phyloP scores from a whole-genome alignment of 164 flowering plant genomes.

The Malania oleifera region DNA sequence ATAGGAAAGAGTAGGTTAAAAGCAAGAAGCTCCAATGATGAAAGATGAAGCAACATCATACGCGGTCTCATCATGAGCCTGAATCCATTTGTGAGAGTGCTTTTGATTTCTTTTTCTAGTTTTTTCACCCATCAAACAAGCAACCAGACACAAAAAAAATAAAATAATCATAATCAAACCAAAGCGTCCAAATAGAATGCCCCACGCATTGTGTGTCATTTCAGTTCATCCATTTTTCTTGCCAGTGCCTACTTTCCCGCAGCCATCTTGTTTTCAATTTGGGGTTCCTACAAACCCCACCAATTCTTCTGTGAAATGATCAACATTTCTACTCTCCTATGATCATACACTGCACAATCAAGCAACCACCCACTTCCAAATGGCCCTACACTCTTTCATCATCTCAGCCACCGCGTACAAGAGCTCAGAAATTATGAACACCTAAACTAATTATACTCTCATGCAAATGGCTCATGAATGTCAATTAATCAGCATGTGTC shows the following conservation, averaged over 20 bases:
- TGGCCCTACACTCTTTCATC: no score
- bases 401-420: no score
- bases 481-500: no score
- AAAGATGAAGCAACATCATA: constrained; percentile 44
- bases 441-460: no score
- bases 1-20: constrained; percentile 22
- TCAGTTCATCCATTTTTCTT: background rate
- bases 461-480: no score
- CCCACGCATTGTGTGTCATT: background rate
- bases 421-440: no score
- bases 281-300: constrained; percentile 20
- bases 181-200: background rate
- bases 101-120: constrained; percentile 12
- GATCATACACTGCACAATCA: background rate
- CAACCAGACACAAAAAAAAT: constrained; percentile 11
- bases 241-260: background rate
- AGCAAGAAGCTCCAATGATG: constrained; percentile 26
- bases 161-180: no score
- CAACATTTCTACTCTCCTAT: background rate
- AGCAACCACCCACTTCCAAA: background rate
- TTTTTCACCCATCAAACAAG: constrained; percentile 3
- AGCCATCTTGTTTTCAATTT: constrained; percentile 13
- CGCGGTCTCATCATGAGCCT: constrained; percentile 23
- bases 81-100: constrained; percentile 11
- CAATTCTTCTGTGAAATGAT: constrained; percentile 14